These are phyloP conservation scores for Polygonum aviculare DNA, from an alignment of 148 eudicot genomes.

Conservation along the genomic window DNA sequence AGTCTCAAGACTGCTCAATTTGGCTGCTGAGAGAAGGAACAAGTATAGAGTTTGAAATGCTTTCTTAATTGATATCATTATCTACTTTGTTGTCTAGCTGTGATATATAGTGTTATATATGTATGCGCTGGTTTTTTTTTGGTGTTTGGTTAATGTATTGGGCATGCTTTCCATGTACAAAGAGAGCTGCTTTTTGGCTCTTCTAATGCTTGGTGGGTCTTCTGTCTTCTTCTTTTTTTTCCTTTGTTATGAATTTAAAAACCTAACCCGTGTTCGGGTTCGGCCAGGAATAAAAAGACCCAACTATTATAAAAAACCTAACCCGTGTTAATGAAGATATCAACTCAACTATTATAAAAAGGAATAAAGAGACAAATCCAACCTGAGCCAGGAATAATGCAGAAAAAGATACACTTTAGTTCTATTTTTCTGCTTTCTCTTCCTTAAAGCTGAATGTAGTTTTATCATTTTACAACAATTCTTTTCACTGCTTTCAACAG, in stretches of 20 bases:
- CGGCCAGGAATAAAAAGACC: too few relatives aligned
- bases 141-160: background rate
- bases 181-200: background rate
- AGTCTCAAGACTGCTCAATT: conserved; percentile 59
- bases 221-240: background rate
- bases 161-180: background rate
- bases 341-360: too few relatives aligned
- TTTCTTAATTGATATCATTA: background rate
- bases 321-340: too few relatives aligned
- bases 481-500: too few relatives aligned
- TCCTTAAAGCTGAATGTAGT: background rate
- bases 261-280: too few relatives aligned
- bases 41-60: conserved; percentile 21
- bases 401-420: background rate
- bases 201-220: background rate
- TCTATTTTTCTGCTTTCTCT: background rate
- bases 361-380: background rate
- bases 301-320: too few relatives aligned
- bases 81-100: background rate
- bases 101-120: background rate
- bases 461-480: background rate
- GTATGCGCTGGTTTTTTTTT: background rate
- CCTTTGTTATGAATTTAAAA: too few relatives aligned
- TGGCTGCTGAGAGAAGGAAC: conserved; percentile 50
- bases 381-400: background rate